Conservation (phyloP, 2,329 filamentous ascomycete species). For the Trichoderma sp. region DNA sequence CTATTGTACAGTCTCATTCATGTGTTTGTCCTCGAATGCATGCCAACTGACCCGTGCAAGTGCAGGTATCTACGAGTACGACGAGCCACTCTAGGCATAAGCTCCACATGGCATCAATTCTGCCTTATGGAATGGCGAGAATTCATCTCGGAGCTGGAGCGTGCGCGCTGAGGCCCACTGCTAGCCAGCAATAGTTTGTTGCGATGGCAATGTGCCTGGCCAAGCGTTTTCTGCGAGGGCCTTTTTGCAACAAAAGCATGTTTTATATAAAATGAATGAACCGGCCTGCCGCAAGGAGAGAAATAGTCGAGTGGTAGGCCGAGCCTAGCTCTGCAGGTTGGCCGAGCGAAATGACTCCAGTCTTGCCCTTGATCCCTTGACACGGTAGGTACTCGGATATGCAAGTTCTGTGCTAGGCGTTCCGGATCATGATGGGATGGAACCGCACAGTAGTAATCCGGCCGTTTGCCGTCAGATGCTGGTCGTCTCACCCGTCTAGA, state of each 20-base stretch:
- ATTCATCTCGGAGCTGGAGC: neutral
- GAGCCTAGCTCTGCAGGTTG: neutral
- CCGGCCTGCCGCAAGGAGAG: constrained; percentile 4
- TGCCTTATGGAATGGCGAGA: neutral
- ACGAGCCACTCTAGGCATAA: neutral
- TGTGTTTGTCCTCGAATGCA: neutral
- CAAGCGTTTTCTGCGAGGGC: neutral
- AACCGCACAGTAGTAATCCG: neutral
- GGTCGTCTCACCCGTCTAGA: neutral
- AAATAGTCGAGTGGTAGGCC: neutral
- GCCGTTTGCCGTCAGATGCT: neutral
- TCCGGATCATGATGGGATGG: neutral
- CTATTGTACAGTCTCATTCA: neutral
- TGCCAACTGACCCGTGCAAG: neutral
- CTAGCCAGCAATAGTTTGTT: neutral
- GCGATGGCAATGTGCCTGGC: neutral
- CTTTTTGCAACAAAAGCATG: neutral
- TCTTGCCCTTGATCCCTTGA: constrained; percentile 2
- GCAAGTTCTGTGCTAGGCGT: neutral
- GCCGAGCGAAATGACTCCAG: neutral
- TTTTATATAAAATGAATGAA: neutral
- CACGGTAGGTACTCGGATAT: neutral
- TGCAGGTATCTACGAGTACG: neutral
- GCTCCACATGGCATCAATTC: constrained; percentile 10
- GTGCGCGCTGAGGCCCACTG: neutral